These are phyloP conservation scores for Albizia julibrissin DNA, from an alignment of 306 rosid species.

Conservation along the genomic window DNA sequence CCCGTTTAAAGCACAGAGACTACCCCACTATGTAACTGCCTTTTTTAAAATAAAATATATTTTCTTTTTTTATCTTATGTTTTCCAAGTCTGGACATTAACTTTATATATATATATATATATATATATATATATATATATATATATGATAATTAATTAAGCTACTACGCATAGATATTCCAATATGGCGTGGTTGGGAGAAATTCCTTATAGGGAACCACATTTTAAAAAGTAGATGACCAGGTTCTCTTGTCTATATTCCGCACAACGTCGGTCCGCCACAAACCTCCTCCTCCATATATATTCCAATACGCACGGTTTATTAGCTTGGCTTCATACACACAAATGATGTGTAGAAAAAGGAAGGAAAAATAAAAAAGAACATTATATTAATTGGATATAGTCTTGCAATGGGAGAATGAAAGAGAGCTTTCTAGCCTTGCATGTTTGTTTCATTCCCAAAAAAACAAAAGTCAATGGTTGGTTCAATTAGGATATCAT, in stretches of 20 bases:
- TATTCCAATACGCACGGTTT: conserved; percentile 36
- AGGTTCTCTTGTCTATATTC: conserved; percentile 39
- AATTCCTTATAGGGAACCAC: conserved; percentile 2
- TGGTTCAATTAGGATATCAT: not conserved
- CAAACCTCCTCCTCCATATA: conserved; percentile 36
- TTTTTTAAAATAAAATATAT: too few relatives aligned
- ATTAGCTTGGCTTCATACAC: not conserved
- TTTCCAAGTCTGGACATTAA: not conserved
- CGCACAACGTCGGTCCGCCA: conserved; percentile 65
- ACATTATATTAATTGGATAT: too few relatives aligned
- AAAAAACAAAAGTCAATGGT: not conserved
- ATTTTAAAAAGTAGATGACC: conserved; percentile 26
- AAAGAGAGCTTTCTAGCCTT: not conserved
- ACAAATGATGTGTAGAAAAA: not conserved
- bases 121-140: too few relatives aligned
- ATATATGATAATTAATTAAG: not conserved
- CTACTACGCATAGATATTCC: not conserved
- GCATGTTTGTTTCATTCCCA: not conserved
- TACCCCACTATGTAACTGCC: too few relatives aligned
- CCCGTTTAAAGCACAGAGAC: not conserved
- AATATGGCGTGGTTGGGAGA: not conserved
- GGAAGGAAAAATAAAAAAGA: not conserved
- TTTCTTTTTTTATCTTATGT: too few relatives aligned
- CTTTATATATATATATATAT: not conserved
- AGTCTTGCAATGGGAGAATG: not conserved